Evolutionary conservation across 345 rosid genomes (phyloP), one percentile per base, ranked within the genome.

Genomic region (Hibiscus tridactylites): DNA sequence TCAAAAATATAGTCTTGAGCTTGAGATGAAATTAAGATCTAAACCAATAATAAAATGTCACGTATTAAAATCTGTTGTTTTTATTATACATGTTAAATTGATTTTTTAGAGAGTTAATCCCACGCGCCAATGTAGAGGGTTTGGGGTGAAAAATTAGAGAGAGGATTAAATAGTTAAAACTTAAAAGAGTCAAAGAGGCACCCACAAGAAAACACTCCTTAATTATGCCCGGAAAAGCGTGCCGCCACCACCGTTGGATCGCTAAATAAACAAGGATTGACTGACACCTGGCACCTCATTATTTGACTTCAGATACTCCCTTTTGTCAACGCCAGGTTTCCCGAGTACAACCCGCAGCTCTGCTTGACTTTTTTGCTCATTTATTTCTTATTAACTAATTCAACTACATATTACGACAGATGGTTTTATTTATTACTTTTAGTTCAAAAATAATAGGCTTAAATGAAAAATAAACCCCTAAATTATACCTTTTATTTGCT

Each of bases 161-260:
- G 54, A n/a, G 44, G 44, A 1, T 39, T 39, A 39, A 0, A 39
- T 39, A 6, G 10, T 39, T 85, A 88, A 31, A 31, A 31, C 35
- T 31, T 31, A 35, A 35, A 35, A 6, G 37, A 35, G 37, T 35
- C 37, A 5, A 35, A 35, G 37, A 39, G 44, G 44, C 10, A 5
- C 4, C 53, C 70, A 44, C 54, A 65, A 24, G 19, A 9, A 65
- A 24, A 44, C 35, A 24, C 19, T 6, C 19, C 35, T 44, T 44
- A 13, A 65, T 81, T 73, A 29, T 72, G 76, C 77, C 24, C 73
- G 60, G 72, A 67, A 78, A 81, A 75, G 31, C 69, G 82, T 84
- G 84, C 83, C 77, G 59, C 0, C 4, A 68, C 78, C 76, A 35
- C 91, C 88, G 89, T 85, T 78, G 87, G 89, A 88, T 88, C 80